These are phyloP conservation scores for Serendipita sp. DNA, from an alignment of 1,284 basidiomycete genomes.

Conservation along the genomic window DNA sequence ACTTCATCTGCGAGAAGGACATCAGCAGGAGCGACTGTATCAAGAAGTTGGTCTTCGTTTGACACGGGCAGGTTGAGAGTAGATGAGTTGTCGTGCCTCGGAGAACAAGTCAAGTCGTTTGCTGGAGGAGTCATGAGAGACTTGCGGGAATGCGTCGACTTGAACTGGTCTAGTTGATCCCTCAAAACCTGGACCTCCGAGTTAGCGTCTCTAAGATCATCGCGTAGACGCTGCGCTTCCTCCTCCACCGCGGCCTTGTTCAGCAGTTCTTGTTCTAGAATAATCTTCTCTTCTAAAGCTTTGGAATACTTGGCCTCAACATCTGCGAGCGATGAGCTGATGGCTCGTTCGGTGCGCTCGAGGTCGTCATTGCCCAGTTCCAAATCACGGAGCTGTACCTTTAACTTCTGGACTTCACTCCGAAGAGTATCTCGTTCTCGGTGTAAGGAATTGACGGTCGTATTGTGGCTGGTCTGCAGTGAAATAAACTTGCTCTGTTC, in stretches of 20 bases:
- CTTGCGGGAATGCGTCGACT: constrained; percentile 20
- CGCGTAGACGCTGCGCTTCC: constrained; percentile 81
- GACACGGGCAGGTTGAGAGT: neutral
- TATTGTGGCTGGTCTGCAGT: constrained; percentile 80
- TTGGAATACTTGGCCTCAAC: constrained; percentile 83
- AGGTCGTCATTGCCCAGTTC: constrained; percentile 96
- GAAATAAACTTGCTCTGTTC: constrained; percentile 72
- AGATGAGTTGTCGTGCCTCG: constrained; percentile 1
- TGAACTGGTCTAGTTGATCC: constrained; percentile 46
- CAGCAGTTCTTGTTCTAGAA: constrained; percentile 92
- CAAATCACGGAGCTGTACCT: constrained; percentile 72
- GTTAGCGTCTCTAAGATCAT: constrained; percentile 82
- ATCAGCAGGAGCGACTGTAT: constrained; percentile 1
- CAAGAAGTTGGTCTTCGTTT: constrained; percentile 2
- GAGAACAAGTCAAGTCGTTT: constrained; percentile 9
- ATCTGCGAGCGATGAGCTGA: constrained; percentile 82
- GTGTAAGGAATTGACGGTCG: constrained; percentile 71
- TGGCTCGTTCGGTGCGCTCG: constrained; percentile 82
- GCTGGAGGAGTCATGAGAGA: constrained; percentile 14
- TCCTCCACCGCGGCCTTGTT: constrained; percentile 85
- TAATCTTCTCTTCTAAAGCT: constrained; percentile 89
- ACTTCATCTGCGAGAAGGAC: neutral
- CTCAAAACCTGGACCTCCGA: constrained; percentile 73
- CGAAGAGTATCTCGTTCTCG: constrained; percentile 76
- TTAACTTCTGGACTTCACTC: constrained; percentile 65